These are phyloP conservation scores for Saccharomycopsis phalli DNA, from an alignment of 1,139 yeast species.

Conservation along the genomic window DNA sequence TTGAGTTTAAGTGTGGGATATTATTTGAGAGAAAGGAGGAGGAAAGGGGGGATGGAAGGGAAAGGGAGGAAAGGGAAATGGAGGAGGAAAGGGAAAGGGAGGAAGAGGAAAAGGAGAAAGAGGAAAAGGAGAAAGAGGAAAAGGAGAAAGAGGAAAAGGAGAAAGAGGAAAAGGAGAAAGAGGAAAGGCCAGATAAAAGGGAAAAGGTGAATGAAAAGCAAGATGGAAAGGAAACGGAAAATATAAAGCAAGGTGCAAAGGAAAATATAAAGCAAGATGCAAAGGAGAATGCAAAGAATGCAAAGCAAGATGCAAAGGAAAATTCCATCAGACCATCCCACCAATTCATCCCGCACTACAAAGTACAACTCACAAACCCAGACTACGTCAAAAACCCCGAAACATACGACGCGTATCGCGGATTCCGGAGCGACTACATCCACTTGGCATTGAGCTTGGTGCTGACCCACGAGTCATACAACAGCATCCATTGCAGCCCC, in stretches of 20 bases:
- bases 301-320: too few relatives aligned
- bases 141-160: too few relatives aligned
- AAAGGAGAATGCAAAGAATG: too few relatives aligned
- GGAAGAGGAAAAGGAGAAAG: too few relatives aligned
- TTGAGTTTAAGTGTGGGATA: constrained; percentile 49
- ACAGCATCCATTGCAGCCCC: constrained; percentile 68
- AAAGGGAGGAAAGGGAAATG: too few relatives aligned
- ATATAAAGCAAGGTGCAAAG: too few relatives aligned
- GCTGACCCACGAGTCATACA: constrained; percentile 43
- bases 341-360: constrained; percentile 69
- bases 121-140: too few relatives aligned
- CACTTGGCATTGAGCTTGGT: constrained; percentile 66
- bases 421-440: constrained; percentile 64
- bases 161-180: constrained; percentile 28
- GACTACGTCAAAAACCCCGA: constrained; percentile 38
- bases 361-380: constrained; percentile 57
- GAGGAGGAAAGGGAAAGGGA: too few relatives aligned
- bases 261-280: too few relatives aligned
- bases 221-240: too few relatives aligned
- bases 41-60: constrained; percentile 34
- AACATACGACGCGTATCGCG: constrained; percentile 62
- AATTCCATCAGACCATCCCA: too few relatives aligned
- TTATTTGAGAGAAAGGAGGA: constrained; percentile 40
- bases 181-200: constrained; percentile 31
- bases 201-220: constrained; percentile 40